Conservation (phyloP, 2,329 filamentous ascomycete genomes). For the Fonsecaea pugnacius region DNA sequence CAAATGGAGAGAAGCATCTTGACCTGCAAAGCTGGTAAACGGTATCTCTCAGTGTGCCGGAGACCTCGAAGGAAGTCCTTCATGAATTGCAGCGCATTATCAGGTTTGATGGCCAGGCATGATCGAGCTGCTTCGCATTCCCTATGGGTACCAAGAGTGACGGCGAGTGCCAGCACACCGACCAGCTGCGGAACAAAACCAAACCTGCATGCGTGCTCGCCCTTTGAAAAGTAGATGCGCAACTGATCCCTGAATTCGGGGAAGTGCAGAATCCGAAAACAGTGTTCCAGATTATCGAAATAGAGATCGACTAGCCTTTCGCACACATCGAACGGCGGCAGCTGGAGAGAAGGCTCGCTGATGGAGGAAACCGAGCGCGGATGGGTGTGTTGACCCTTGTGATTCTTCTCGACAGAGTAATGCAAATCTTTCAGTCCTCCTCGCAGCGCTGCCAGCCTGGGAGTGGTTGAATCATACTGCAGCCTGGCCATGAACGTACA, state of each 20-base stretch:
- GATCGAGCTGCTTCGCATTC: slow-evolving; percentile 30
- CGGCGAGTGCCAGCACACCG: slow-evolving; percentile 31
- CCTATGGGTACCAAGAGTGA: slow-evolving; percentile 28
- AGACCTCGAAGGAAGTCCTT: slow-evolving; percentile 24
- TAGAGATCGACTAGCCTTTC: slow-evolving; percentile 30
- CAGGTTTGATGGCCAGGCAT: slow-evolving; percentile 22
- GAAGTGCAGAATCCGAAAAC: slow-evolving; percentile 35
- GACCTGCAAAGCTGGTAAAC: slow-evolving; percentile 31
- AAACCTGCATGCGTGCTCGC: slow-evolving; percentile 24
- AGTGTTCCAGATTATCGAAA: slow-evolving; percentile 38
- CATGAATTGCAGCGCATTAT: slow-evolving; percentile 29
- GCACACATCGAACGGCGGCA: slow-evolving; percentile 31
- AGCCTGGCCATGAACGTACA: slow-evolving; percentile 26
- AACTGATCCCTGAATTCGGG: slow-evolving; percentile 30
- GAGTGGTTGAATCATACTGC: slow-evolving; percentile 2
- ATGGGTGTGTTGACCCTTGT: slow-evolving; percentile 9
- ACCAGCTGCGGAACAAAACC: slow-evolving; percentile 34
- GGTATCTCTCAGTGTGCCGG: slow-evolving; percentile 24
- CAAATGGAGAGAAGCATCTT: slow-evolving; percentile 31
- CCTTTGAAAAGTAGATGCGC: slow-evolving; percentile 29
- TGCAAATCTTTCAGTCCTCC: slow-evolving; percentile 26
- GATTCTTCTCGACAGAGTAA: slow-evolving; percentile 23
- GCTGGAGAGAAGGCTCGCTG: slow-evolving; percentile 7
- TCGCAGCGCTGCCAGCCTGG: slow-evolving; percentile 20
- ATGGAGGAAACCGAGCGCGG: background rate